Conservation (phyloP, 495 filamentous ascomycete species). For the Aspergillus avenaceus region DNA sequence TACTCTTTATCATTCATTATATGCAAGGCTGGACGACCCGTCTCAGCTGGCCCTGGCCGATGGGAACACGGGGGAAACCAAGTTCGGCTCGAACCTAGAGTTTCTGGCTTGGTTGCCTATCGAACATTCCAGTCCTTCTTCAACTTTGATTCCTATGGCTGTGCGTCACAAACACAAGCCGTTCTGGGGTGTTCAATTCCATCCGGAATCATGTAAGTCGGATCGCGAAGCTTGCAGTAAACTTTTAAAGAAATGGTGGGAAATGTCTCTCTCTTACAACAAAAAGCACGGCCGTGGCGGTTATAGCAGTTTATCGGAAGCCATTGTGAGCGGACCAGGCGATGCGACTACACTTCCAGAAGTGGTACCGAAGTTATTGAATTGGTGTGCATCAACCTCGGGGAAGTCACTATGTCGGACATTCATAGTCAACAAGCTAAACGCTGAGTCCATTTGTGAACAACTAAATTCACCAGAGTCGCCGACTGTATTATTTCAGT, state of each 20-base stretch:
- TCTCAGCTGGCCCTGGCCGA: neutral
- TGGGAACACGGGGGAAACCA: neutral
- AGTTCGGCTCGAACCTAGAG: conserved; percentile 20
- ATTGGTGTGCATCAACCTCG: conserved; percentile 33
- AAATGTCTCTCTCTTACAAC: conserved; percentile 33
- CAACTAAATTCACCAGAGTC: conserved; percentile 31
- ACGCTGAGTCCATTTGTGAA: conserved; percentile 34
- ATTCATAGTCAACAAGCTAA: conserved; percentile 15
- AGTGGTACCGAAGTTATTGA: conserved; percentile 31
- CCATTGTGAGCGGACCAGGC: conserved; percentile 20
- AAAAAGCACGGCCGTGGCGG: conserved; percentile 29
- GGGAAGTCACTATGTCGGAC: conserved; percentile 23
- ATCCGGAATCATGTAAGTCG: conserved; percentile 92
- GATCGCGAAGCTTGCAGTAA: conserved; percentile 55
- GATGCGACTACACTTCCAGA: conserved; percentile 22
- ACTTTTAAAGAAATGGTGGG: conserved; percentile 78
- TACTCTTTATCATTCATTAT: conserved; percentile 85
- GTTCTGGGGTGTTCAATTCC: conserved; percentile 91
- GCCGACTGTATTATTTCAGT: conserved; percentile 39
- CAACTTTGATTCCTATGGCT: conserved; percentile 65
- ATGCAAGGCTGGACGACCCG: conserved; percentile 47
- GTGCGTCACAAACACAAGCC: conserved; percentile 66
- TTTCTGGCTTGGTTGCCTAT: conserved; percentile 37
- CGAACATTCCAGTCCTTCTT: conserved; percentile 4
- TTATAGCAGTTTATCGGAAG: conserved; percentile 20